Conservation (phyloP, 2,329 filamentous ascomycete species). For the Pseudogymnoascus verrucosus region DNA sequence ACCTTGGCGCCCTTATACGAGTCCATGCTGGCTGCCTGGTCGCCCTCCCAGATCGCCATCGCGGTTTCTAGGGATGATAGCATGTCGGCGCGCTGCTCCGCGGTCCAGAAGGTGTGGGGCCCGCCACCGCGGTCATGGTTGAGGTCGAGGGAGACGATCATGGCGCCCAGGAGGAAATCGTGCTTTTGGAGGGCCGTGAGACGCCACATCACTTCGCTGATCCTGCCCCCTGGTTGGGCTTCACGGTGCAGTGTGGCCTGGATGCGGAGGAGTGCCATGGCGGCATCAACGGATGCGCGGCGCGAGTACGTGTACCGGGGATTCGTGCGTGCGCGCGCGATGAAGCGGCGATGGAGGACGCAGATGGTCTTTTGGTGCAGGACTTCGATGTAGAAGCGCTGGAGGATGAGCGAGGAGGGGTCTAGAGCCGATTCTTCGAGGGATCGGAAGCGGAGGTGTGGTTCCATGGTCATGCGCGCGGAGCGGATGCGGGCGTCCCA, state of each 20-base stretch:
- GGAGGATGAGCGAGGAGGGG: slow-evolving; percentile 76
- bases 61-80: slow-evolving; percentile 64
- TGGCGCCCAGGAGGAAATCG: slow-evolving; percentile 80
- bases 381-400: slow-evolving; percentile 75
- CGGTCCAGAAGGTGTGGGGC: slow-evolving; percentile 42
- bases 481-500: slow-evolving; percentile 55
- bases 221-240: slow-evolving; percentile 60
- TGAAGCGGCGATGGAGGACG: slow-evolving; percentile 80
- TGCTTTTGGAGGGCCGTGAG: slow-evolving; percentile 65
- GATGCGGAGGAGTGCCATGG: slow-evolving; percentile 71
- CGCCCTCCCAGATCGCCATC: slow-evolving; percentile 69
- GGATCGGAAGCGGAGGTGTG: slow-evolving; percentile 67
- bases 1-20: slow-evolving; percentile 79
- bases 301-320: slow-evolving; percentile 77
- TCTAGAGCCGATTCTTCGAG: slow-evolving; percentile 69
- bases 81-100: slow-evolving; percentile 64
- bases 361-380: slow-evolving; percentile 85
- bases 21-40: slow-evolving; percentile 74
- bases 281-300: slow-evolving; percentile 76
- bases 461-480: slow-evolving; percentile 61
- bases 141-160: slow-evolving; percentile 75
- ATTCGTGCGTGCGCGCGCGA: slow-evolving; percentile 69
- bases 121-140: slow-evolving; percentile 50
- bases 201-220: slow-evolving; percentile 69
- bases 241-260: slow-evolving; percentile 70